Evolutionary conservation across 139 green algal species (phyloP), one percentile per base, ranked within the genome.

Genomic region (Chlorella sp.): DNA sequence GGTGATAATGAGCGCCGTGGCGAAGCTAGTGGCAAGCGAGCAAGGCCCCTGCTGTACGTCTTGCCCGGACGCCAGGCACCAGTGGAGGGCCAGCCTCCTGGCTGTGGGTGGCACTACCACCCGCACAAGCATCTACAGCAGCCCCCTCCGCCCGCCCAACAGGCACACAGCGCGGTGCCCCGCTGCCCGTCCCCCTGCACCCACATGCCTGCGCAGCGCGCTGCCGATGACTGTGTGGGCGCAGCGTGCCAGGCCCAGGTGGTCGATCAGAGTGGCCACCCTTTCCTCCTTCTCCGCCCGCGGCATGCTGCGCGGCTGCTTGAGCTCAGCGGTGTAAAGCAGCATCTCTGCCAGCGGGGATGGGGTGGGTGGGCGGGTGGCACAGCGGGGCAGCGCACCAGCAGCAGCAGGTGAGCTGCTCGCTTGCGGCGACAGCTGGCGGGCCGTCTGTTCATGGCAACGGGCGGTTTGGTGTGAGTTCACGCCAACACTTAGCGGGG

Each of bases 321-420:
- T 97, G 64, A 98, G 93, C 88, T 97, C 95, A 1, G 94, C 94
- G 0, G 95, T 98, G 93, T 98, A 98, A 88, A 97, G 76, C 61
- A 98, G 91, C 95, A 97, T 97, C 90, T 97, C 93, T n/a, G 81
- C 95, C 92, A 73, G 2, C 34, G 86, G 12, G 30, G n/a, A 48
- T 16, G 7, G 81, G 68, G 42, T 34, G 42, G 40, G 40, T 26
- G 79, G 4, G 42, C 19, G 40, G 79, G 28, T 1, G 12, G 76
- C 36, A 82, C 19, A 34, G 4, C 5, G 34, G 73, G n/a, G 22
- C 16, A 37, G 39, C 9, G 73, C 28, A 60, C 36, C 80, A 68
- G 68, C 26, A 32, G 68, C 68, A 76, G 68, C 68, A 76, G 68
- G 26, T 30, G 1, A 16, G 48, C 48, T 57, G 48, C 48, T 57